Evolutionary conservation across 305 asterid species (phyloP).

Genomic region (Fraxinus floribunda): DNA sequence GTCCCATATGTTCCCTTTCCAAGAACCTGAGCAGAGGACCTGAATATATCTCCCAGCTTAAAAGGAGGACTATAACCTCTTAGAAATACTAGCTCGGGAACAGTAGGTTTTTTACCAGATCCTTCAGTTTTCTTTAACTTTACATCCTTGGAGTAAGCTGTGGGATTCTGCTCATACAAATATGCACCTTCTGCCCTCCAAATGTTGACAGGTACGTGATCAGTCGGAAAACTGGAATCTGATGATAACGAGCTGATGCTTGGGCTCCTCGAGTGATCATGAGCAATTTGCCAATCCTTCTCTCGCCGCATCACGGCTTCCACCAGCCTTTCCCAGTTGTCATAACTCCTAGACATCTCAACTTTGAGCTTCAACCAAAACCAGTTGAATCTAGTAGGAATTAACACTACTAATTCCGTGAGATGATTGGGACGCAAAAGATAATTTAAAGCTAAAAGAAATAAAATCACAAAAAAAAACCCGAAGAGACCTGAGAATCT

Average conservation of each 20-base stretch:
- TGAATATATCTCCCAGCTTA: conserved; percentile 6
- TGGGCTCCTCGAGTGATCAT: neutral
- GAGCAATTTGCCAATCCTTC: neutral
- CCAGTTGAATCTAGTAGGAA: neutral
- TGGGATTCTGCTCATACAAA: neutral
- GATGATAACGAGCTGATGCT: neutral
- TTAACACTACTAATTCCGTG: neutral
- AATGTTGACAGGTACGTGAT: neutral
- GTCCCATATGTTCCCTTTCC: conserved; percentile 18
- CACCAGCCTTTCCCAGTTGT: neutral
- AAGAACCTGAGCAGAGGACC: conserved; percentile 4
- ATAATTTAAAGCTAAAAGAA: neutral
- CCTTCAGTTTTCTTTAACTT: neutral
- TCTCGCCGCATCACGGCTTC: neutral
- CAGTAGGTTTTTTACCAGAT: neutral
- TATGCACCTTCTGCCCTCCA: neutral
- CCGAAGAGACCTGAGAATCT: neutral
- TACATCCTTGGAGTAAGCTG: neutral
- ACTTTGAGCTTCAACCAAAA: neutral
- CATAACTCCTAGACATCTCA: neutral
- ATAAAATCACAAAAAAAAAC: neutral
- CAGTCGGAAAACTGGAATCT: neutral
- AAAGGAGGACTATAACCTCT: neutral
- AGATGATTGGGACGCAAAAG: neutral
- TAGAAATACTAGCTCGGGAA: neutral